Evolutionary conservation across 1,139 yeast species (phyloP), one percentile per base, ranked within the genome.

Genomic region (Hanseniaspora sp.): DNA sequence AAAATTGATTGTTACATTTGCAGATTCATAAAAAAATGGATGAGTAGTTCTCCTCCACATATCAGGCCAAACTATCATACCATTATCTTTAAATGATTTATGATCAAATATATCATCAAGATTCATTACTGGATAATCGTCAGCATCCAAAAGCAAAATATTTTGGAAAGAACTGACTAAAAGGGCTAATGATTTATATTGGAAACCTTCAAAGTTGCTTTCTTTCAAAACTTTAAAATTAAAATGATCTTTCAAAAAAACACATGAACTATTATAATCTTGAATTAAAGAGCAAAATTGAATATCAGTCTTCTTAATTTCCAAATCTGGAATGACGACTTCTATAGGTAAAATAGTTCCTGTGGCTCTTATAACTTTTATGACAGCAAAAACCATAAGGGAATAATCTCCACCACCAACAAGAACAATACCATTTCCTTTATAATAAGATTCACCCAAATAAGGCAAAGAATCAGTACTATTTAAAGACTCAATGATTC

Each of bases 381-480:
- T 74, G 1, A 92, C 80, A 31, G 83, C 69, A 49, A 83, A 68
- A 13, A 87, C 77, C 59, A 84, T 70, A 75, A 94, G 82, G 63
- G 84, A 82, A 70, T 81, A 83, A 60, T 75, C 76, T 1, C 90
- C 92, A 43, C 95, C 95, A 18, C 92, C 92, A 37, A 84, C 90
- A 62, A 79, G 82, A 1, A 86, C 95, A 45, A 86, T 79, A 23
- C 95, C 95, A 57, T 78, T 74, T 0, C 90, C 90, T 15, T 69
- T 63, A 63, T 78, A 80, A 1, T 77, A 63, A 1, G 72, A 69
- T 34, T 30, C 35, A 13, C 46, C 46, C 15, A 15, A 9, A 9
- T 43, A 43, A 8, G 46, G 37, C 5, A 43, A 7, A 9, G 6
- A 6, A n/a, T 43, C 5, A 4, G 7, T 13, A 9, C 4, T 6